Conservation (phyloP, 345 rosid species). For the Euphorbia peplus region DNA sequence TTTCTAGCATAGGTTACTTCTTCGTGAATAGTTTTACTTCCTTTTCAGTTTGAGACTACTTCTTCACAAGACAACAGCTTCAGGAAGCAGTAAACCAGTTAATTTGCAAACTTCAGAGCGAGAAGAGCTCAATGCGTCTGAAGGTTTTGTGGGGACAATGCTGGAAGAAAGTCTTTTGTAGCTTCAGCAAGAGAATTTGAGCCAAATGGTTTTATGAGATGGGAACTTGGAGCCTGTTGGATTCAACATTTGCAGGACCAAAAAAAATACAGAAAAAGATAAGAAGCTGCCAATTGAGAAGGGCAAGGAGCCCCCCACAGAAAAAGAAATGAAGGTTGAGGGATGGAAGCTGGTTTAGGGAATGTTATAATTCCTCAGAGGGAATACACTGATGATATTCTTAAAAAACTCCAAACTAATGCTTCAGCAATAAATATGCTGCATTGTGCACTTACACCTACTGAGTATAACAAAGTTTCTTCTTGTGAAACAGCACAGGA, state of each 20-base stretch:
- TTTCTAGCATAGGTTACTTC: not conserved
- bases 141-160: slow-evolving; percentile 60
- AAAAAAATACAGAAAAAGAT: slow-evolving; percentile 75
- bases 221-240: slow-evolving; percentile 99
- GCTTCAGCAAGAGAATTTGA: slow-evolving; percentile 65
- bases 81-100: slow-evolving; percentile 48
- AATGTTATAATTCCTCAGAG: too few relatives aligned
- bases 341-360: too few relatives aligned
- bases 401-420: too few relatives aligned
- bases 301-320: slow-evolving; percentile 38
- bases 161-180: slow-evolving; percentile 73
- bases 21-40: slow-evolving; percentile 13
- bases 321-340: slow-evolving; percentile 80
- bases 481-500: too few relatives aligned
- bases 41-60: slow-evolving; percentile 78
- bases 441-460: too few relatives aligned
- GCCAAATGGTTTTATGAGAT: slow-evolving; percentile 63
- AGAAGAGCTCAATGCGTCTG: slow-evolving; percentile 61
- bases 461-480: too few relatives aligned
- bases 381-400: too few relatives aligned
- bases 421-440: too few relatives aligned
- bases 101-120: slow-evolving; percentile 43
- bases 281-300: slow-evolving; percentile 65
- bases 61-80: slow-evolving; percentile 50
- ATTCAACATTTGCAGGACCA: slow-evolving; percentile 94